Base-by-base conservation (phyloP, 257 asterid species). In the Handroanthus guayacan region DNA sequence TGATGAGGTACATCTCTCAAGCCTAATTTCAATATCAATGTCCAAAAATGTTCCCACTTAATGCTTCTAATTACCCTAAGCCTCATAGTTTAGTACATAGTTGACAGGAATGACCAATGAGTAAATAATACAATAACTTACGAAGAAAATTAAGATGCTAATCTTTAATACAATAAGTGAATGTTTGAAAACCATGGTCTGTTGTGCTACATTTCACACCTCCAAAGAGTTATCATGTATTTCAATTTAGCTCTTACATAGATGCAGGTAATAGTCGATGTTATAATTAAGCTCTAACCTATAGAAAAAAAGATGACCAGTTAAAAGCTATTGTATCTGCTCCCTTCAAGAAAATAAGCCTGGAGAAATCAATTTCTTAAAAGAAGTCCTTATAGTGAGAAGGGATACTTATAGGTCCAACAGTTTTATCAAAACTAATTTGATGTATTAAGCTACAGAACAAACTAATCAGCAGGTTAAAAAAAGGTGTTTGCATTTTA, bases 1-100 rank as follows among this genome's bases (percentile, higher is more conserved):
- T 37, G 74, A 6, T 31, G 72, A 81, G 76, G 44, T 47, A 34
- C 62, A 41, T 54, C 62, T 51, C 41, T 31, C 17, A 47, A 70
- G 72, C 39, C 69, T 58, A 78, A n/a, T 41, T 41, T 25, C n/a
- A 17, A 73, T 11, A 6, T 41, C 45, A 43, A n/a, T n/a, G n/a
- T n/a, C n/a, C 3, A 37, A 41, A 9, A 47, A 66, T 34, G 57
- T 9, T 8, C 77, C 63, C 9, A 65, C 34, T 34, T 5, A 16
- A 20, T 37, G 55, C 58, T 25, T 58, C 54, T 25, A 60, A 20
- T 65, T 31, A 50, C 25, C 67, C 73, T 9, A 48, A 67, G 56
- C 34, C 39, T 44, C 69, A 18, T 50, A 60, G 16, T 51, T 50
- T 4, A 44, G n/a, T 52, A 70, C 31, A 44, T 38, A 74, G 69